phyloP scores from a whole-genome alignment of 805 yeast species.

The Yarrowia porcina region DNA sequence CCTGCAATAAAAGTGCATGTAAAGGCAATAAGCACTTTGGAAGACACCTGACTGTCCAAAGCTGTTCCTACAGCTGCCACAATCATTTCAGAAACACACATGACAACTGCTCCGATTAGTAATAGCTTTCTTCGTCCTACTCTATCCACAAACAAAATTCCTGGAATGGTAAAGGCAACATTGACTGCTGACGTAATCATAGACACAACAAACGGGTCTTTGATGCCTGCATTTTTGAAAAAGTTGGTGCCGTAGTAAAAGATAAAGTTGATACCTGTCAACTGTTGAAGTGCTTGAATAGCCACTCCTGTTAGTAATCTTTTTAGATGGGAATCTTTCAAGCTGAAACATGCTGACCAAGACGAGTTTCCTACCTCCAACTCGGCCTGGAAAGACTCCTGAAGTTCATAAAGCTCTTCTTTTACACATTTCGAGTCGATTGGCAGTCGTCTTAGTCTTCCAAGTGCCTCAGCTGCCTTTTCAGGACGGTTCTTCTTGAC shows the following conservation, averaged over 20 bases:
- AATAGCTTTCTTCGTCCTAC: slow-evolving; percentile 70
- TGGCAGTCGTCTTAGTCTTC: slow-evolving; percentile 65
- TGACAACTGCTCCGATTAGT: slow-evolving; percentile 66
- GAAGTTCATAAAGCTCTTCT: slow-evolving; percentile 46
- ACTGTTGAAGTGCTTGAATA: slow-evolving; percentile 67
- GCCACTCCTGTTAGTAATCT: slow-evolving; percentile 49
- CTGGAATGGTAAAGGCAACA: slow-evolving; percentile 63
- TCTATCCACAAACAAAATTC: slow-evolving; percentile 69
- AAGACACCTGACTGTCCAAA: slow-evolving; percentile 39
- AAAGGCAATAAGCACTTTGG: slow-evolving; percentile 53
- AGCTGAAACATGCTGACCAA: slow-evolving; percentile 57
- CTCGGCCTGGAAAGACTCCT: slow-evolving; percentile 52
- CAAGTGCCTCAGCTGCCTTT: slow-evolving; percentile 61
- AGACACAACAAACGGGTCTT: slow-evolving; percentile 59
- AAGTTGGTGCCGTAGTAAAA: slow-evolving; percentile 86
- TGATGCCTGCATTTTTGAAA: slow-evolving; percentile 63
- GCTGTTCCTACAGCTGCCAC: slow-evolving; percentile 55
- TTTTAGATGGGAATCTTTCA: slow-evolving; percentile 36
- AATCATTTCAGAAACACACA: slow-evolving; percentile 61
- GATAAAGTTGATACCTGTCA: slow-evolving; percentile 84
- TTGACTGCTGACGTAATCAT: slow-evolving; percentile 68
- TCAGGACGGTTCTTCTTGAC: slow-evolving; percentile 64
- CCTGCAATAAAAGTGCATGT: slow-evolving; percentile 56
- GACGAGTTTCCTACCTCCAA: slow-evolving; percentile 52
- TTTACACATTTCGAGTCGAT: slow-evolving; percentile 42